Percentiles rank a stretch among this genome's conserved stretches.
Conservation (phyloP, 805 yeast species). For the Starmerella sirachaensis region DNA sequence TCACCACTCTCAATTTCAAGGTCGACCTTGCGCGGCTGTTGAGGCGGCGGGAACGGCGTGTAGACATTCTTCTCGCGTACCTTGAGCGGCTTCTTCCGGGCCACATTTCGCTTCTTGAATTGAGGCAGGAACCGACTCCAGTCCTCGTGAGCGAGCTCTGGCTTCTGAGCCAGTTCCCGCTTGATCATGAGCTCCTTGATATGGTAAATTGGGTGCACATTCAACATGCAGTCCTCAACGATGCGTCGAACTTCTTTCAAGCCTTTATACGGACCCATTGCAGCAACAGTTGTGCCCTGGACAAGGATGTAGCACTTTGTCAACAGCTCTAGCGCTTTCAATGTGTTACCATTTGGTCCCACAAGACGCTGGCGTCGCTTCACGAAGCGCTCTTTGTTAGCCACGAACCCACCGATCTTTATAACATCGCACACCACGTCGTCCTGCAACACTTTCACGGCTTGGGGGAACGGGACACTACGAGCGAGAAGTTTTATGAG, state of each 20-base stretch:
- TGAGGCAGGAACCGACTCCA: constrained; percentile 95
- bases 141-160: constrained; percentile 89
- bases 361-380: constrained; percentile 93
- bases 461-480: constrained; percentile 95
- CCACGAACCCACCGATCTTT: constrained; percentile 79
- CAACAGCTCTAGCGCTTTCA: constrained; percentile 85
- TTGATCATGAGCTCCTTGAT: constrained; percentile 96
- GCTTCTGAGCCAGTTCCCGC: constrained; percentile 86
- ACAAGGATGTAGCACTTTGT: constrained; percentile 94
- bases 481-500: constrained; percentile 85
- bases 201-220: constrained; percentile 94
- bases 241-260: constrained; percentile 83
- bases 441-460: constrained; percentile 79
- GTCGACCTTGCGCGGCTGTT: constrained; percentile 93
- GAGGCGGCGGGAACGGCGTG: constrained; percentile 99
- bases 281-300: constrained; percentile 94
- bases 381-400: constrained; percentile 85
- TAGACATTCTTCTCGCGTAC: constrained; percentile 61
- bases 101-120: constrained; percentile 92
- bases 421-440: constrained; percentile 93
- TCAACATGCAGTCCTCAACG: constrained; percentile 95
- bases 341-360: constrained; percentile 94
- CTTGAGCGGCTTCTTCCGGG: constrained; percentile 76
- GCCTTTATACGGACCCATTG: constrained; percentile 93
- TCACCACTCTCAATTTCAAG: constrained; percentile 97